Percentiles rank a stretch among this genome's conserved stretches.
Evolutionary conservation across 371 early-diverging fungal species (phyloP).

Genomic region (Dichotomocladium elegans): DNA sequence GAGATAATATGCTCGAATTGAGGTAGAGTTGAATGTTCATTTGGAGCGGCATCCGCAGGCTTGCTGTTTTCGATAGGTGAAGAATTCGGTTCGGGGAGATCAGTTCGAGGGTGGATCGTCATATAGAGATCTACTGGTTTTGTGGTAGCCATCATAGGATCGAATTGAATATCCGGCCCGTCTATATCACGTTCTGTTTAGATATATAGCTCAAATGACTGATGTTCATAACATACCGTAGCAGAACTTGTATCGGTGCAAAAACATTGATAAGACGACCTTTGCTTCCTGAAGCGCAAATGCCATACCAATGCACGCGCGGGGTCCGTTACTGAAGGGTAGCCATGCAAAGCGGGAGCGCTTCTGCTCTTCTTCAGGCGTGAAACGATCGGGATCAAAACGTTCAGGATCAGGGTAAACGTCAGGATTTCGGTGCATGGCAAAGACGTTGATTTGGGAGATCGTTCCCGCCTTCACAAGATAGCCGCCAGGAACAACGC

Average conservation of each 20-base stretch:
- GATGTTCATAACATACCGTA: constrained; percentile 15
- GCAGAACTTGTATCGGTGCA: constrained; percentile 35
- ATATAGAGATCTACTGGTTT: constrained; percentile 35
- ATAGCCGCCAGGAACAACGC: constrained; percentile 46
- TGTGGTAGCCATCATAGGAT: constrained; percentile 30
- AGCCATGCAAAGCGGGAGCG: constrained; percentile 52
- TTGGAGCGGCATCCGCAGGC: background rate
- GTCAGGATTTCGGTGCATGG: constrained; percentile 42
- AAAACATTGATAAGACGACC: constrained; percentile 47
- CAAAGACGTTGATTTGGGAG: constrained; percentile 21
- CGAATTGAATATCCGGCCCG: constrained; percentile 31
- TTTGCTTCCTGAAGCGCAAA: constrained; percentile 61
- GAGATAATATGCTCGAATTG: background rate
- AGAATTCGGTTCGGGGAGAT: constrained; percentile 31
- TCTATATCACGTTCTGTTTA: constrained; percentile 13
- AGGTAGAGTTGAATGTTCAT: background rate
- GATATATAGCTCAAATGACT: background rate
- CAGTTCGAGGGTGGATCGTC: constrained; percentile 33
- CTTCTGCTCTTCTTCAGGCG: constrained; percentile 51
- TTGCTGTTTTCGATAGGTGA: background rate
- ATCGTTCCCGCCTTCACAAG: constrained; percentile 17
- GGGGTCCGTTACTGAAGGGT: constrained; percentile 50
- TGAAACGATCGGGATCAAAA: constrained; percentile 56
- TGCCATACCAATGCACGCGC: constrained; percentile 47
- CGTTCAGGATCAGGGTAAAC: constrained; percentile 43